Conservation (phyloP, 1,139 yeast species). For the Kodamaea fungicola region DNA sequence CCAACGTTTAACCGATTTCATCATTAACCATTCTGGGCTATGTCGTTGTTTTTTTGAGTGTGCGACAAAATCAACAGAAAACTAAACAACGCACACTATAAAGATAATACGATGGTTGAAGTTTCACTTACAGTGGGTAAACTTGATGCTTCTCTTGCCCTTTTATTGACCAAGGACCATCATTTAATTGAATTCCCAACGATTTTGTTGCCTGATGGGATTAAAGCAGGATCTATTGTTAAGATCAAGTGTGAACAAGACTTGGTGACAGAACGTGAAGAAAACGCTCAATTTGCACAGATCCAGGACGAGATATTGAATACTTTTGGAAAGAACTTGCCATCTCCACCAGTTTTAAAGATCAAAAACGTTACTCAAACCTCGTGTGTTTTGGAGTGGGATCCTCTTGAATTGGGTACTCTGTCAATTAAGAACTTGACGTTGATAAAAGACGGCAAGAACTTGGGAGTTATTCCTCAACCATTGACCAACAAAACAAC, state of each 20-base stretch:
- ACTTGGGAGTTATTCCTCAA: conserved; percentile 82
- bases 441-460: conserved; percentile 73
- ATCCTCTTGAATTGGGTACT: conserved; percentile 77
- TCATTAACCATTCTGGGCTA: no score
- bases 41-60: no score
- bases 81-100: no score
- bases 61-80: no score
- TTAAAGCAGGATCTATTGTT: conserved; percentile 90
- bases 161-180: conserved; percentile 86
- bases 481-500: conserved; percentile 79
- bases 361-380: conserved; percentile 88
- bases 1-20: no score
- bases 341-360: conserved; percentile 67
- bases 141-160: conserved; percentile 90
- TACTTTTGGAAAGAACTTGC: conserved; percentile 71
- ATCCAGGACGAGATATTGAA: conserved; percentile 73
- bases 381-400: conserved; percentile 94
- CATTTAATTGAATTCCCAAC: conserved; percentile 97
- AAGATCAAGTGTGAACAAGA: conserved; percentile 84
- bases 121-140: conserved; percentile 94
- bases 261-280: conserved; percentile 60
- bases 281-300: conserved; percentile 52
- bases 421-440: conserved; percentile 75
- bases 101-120: conserved; percentile 55
- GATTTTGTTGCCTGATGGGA: conserved; percentile 83